phyloP scores from a whole-genome alignment of 2,329 filamentous ascomycete genomes.

The Claviceps arundinis region DNA sequence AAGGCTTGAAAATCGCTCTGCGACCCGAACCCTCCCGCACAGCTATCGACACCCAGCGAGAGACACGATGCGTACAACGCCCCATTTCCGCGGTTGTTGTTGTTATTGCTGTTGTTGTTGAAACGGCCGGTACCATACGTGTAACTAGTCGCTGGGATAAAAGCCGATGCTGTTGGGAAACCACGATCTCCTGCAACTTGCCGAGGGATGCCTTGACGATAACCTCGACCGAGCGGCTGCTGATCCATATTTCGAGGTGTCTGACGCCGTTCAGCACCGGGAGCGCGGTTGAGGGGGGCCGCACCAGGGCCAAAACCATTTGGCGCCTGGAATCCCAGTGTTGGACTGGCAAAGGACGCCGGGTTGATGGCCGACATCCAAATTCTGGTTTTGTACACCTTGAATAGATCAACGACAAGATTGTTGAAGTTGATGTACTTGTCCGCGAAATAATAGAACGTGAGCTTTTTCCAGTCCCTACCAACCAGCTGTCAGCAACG shows the following conservation, averaged over 20 bases:
- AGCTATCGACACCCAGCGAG: conserved; percentile 17
- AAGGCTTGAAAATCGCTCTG: conserved; percentile 31
- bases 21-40: conserved; percentile 21
- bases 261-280: conserved; percentile 32
- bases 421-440: conserved; percentile 99
- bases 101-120: conserved; percentile 11
- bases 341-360: conserved; percentile 78
- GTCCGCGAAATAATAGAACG: conserved; percentile 97
- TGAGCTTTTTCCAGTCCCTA: conserved; percentile 98
- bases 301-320: conserved; percentile 54
- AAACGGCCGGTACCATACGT: conserved; percentile 21
- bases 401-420: conserved; percentile 92
- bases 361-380: conserved; percentile 99
- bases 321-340: conserved; percentile 56
- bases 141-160: conserved; percentile 20
- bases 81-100: conserved; percentile 14
- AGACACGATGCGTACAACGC: conserved; percentile 16
- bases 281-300: conserved; percentile 41
- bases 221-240: conserved; percentile 27
- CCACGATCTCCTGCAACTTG: conserved; percentile 30
- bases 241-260: conserved; percentile 27
- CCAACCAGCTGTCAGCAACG: conserved; percentile 5
- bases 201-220: conserved; percentile 28
- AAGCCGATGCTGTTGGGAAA: conserved; percentile 22
- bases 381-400: conserved; percentile 97